phyloP scores from a whole-genome alignment of 1,139 yeast species.

The Blastobotrys petasosporus region DNA sequence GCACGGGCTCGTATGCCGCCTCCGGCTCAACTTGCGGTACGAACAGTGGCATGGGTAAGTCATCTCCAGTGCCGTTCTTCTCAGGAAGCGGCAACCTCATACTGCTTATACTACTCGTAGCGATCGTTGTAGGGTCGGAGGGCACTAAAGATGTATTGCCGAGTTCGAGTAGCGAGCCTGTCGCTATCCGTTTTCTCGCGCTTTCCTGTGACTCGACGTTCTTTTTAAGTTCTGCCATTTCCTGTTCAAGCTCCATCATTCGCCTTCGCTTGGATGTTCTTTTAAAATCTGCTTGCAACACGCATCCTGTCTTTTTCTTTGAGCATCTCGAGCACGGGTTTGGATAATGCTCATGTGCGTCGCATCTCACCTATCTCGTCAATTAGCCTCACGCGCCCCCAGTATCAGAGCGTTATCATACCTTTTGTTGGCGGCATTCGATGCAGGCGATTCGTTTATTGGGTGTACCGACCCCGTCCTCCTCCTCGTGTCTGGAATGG shows the following conservation, averaged over 20 bases:
- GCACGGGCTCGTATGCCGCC: slow-evolving; percentile 6
- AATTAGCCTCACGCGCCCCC: slow-evolving; percentile 11
- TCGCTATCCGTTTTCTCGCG: slow-evolving; percentile 16
- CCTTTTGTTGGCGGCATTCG: slow-evolving; percentile 92
- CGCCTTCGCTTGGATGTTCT: slow-evolving; percentile 77
- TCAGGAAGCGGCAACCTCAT: background rate
- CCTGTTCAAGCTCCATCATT: slow-evolving; percentile 76
- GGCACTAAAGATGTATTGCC: slow-evolving; percentile 5
- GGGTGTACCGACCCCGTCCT: slow-evolving; percentile 7
- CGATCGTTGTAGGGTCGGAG: slow-evolving; percentile 12
- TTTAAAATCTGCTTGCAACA: slow-evolving; percentile 72
- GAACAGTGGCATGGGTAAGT: slow-evolving; percentile 20
- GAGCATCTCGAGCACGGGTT: slow-evolving; percentile 78
- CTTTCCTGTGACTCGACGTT: slow-evolving; percentile 40
- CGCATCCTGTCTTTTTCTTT: slow-evolving; percentile 64
- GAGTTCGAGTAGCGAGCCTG: slow-evolving; percentile 18
- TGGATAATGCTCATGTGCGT: slow-evolving; percentile 72
- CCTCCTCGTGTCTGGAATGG: no score
- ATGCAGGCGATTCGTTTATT: slow-evolving; percentile 78
- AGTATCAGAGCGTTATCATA: slow-evolving; percentile 14
- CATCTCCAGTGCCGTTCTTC: background rate
- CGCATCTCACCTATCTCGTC: slow-evolving; percentile 54
- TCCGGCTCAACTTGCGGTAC: slow-evolving; percentile 11
- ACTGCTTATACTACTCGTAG: background rate
- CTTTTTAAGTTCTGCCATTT: slow-evolving; percentile 61